Evolutionary conservation across 2,329 filamentous ascomycete species (phyloP).

Genomic region (Microdochium nivale): DNA sequence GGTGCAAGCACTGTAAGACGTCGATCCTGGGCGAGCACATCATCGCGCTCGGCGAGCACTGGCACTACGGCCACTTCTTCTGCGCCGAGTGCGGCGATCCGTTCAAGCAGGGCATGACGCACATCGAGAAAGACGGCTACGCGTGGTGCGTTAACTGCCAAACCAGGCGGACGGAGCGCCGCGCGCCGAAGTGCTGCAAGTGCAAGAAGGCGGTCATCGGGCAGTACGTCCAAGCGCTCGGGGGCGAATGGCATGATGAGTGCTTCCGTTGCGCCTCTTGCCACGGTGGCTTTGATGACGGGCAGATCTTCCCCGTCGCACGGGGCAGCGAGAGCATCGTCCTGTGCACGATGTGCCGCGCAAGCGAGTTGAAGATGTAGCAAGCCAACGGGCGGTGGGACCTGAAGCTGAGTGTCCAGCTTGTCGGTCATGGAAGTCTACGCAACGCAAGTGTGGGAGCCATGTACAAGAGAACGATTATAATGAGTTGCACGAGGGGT

Average conservation of each 20-base stretch:
- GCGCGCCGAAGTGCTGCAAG: constrained; percentile 78
- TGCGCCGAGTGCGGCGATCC: constrained; percentile 97
- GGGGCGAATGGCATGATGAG: constrained; percentile 84
- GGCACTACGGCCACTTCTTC: constrained; percentile 98
- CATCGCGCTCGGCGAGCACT: constrained; percentile 87
- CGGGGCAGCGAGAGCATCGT: constrained; percentile 42
- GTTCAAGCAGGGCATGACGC: constrained; percentile 63
- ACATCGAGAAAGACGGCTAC: constrained; percentile 92
- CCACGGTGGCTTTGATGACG: constrained; percentile 51
- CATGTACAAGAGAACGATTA: constrained; percentile 12
- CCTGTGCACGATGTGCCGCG: constrained; percentile 52
- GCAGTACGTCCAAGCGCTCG: constrained; percentile 80
- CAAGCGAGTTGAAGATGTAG: constrained; percentile 48
- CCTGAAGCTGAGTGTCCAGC: too few species aligned
- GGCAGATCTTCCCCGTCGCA: constrained; percentile 55
- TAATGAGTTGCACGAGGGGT: neutral
- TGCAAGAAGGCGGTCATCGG: constrained; percentile 82
- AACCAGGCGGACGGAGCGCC: constrained; percentile 81
- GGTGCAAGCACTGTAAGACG: constrained; percentile 93
- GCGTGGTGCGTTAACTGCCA: constrained; percentile 95
- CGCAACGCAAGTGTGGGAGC: neutral
- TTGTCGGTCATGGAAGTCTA: too few species aligned
- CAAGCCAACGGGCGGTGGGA: too few species aligned
- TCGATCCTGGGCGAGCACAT: constrained; percentile 94
- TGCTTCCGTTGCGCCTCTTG: constrained; percentile 78